These are phyloP conservation scores for Hypoxylon sp. DNA, from an alignment of 2,329 filamentous ascomycete species.

Conservation along the genomic window DNA sequence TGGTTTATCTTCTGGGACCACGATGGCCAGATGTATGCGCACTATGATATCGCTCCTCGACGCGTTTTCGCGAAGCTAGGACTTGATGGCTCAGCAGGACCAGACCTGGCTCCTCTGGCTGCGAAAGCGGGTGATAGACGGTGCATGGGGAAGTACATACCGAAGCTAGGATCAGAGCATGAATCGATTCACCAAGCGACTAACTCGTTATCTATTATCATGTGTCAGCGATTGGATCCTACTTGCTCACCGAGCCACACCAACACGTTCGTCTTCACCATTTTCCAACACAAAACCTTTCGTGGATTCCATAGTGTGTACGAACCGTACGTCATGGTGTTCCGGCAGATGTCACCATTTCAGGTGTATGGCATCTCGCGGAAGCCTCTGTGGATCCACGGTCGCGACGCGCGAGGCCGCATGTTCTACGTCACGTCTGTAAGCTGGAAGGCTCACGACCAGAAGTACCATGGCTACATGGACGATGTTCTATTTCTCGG, in stretches of 20 bases:
- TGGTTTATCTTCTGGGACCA: slow-evolving; percentile 74
- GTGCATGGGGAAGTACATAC: slow-evolving; percentile 65
- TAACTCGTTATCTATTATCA: slow-evolving; percentile 70
- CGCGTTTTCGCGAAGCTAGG: slow-evolving; percentile 65
- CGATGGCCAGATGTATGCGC: slow-evolving; percentile 62
- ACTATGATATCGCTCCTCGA: slow-evolving; percentile 67
- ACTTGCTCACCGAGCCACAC: slow-evolving; percentile 58
- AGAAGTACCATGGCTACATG: slow-evolving; percentile 69
- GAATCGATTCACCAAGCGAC: slow-evolving; percentile 72
- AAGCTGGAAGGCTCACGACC: slow-evolving; percentile 65
- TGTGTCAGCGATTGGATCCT: slow-evolving; percentile 65
- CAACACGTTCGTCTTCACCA: slow-evolving; percentile 69
- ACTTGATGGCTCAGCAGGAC: slow-evolving; percentile 62
- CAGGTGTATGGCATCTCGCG: slow-evolving; percentile 64
- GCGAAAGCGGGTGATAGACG: slow-evolving; percentile 56
- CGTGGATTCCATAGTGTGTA: slow-evolving; percentile 66
- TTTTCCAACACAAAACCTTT: slow-evolving; percentile 70
- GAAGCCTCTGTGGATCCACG: slow-evolving; percentile 70
- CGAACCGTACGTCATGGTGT: slow-evolving; percentile 70
- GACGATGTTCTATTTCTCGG: slow-evolving; percentile 69
- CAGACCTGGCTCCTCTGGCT: slow-evolving; percentile 61
- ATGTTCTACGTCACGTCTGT: slow-evolving; percentile 73
- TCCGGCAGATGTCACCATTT: slow-evolving; percentile 65
- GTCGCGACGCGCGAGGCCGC: slow-evolving; percentile 59
- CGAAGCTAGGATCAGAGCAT: slow-evolving; percentile 53